Percentiles rank a stretch among this genome's conserved stretches.
phyloP scores from a whole-genome alignment of 176 grass and related monocot genomes.

The Raddia guianensis region DNA sequence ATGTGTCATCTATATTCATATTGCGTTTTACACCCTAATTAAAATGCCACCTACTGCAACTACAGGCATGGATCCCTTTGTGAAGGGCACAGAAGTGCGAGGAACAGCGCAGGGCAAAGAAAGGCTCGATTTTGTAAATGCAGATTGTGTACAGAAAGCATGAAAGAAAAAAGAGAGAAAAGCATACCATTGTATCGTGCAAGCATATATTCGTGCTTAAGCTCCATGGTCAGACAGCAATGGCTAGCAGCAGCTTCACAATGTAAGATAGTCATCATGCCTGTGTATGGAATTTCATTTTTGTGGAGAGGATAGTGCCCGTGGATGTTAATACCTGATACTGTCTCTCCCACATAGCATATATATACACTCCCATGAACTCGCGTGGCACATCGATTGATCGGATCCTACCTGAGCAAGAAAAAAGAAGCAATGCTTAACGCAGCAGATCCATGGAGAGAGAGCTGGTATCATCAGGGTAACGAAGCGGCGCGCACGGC shows the following conservation, averaged over 20 bases:
- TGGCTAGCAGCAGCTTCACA: constrained; percentile 10
- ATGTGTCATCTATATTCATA: neutral
- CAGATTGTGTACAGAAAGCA: constrained; percentile 44
- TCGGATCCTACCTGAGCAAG: too few species aligned
- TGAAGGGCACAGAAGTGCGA: constrained; percentile 15
- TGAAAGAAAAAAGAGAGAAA: neutral
- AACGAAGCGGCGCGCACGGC: neutral
- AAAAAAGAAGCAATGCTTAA: neutral
- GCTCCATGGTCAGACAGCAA: constrained; percentile 21
- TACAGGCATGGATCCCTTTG: constrained; percentile 61
- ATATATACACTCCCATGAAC: neutral
- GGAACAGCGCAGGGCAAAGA: neutral
- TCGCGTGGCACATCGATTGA: neutral
- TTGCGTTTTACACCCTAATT: neutral
- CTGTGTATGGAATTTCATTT: neutral
- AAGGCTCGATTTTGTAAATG: constrained; percentile 53
- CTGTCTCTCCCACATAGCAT: neutral
- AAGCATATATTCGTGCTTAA: constrained; percentile 25
- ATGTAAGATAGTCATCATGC: constrained; percentile 41
- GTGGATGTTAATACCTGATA: constrained; percentile 22
- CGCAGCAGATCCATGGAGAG: neutral
- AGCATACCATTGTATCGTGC: constrained; percentile 18
- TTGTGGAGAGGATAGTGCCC: neutral
- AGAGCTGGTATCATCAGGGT: neutral
- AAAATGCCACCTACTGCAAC: constrained; percentile 6